Conservation (phyloP, 2,329 filamentous ascomycete species). For the Paradendryphiella salina region DNA sequence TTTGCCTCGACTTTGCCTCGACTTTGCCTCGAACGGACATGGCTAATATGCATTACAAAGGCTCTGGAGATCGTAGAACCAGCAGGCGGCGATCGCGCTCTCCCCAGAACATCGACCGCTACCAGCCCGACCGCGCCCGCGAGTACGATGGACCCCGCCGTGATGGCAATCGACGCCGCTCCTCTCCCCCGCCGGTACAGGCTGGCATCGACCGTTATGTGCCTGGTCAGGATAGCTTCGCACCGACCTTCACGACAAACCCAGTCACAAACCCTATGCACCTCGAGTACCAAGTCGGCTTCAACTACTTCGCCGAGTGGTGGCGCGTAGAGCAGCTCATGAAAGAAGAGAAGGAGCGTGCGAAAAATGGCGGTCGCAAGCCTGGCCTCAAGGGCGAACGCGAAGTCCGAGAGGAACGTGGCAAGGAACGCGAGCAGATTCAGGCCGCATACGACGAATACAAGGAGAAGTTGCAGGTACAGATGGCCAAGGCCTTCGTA, state of each 20-base stretch:
- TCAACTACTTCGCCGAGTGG: slow-evolving; percentile 86
- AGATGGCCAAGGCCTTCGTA: slow-evolving; percentile 88
- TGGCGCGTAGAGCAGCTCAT: slow-evolving; percentile 81
- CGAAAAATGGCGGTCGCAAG: slow-evolving; percentile 68
- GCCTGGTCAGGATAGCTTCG: slow-evolving; percentile 67
- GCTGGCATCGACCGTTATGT: slow-evolving; percentile 84
- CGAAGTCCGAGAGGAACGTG: slow-evolving; percentile 72
- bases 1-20: neutral
- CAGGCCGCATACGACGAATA: slow-evolving; percentile 69
- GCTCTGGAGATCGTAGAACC: slow-evolving; percentile 37
- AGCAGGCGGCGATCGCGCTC: slow-evolving; percentile 67
- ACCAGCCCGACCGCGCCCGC: slow-evolving; percentile 71
- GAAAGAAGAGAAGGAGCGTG: slow-evolving; percentile 77
- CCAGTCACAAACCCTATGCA: slow-evolving; percentile 72
- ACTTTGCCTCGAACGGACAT: neutral
- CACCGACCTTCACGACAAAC: slow-evolving; percentile 61
- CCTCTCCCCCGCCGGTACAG: slow-evolving; percentile 62
- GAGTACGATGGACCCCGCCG: slow-evolving; percentile 67
- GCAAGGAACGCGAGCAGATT: slow-evolving; percentile 77
- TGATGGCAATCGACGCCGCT: slow-evolving; percentile 64
- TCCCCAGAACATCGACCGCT: slow-evolving; percentile 71
- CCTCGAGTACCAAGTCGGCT: slow-evolving; percentile 78
- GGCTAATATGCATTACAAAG: slow-evolving; percentile 16
- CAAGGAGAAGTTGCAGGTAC: slow-evolving; percentile 66
- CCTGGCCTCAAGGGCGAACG: slow-evolving; percentile 66